These are phyloP conservation scores for Mucor racemosus DNA, from an alignment of 371 early-diverging fungal species.

Conservation along the genomic window DNA sequence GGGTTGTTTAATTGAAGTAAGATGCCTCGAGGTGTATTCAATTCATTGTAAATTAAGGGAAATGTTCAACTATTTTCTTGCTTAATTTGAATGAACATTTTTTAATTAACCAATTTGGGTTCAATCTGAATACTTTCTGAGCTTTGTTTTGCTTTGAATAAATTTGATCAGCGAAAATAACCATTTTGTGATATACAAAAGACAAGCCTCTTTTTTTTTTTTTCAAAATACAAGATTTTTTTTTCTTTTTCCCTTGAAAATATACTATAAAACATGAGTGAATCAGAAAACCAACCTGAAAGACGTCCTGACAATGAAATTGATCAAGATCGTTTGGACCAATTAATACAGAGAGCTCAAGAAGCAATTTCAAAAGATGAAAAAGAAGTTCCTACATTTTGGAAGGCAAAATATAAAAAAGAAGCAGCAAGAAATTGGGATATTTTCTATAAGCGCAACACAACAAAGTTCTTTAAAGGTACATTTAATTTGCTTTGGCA, in stretches of 20 bases:
- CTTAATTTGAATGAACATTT: no score
- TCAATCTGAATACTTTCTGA: no score
- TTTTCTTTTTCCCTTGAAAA: no score
- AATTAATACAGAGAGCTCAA: constrained; percentile 62
- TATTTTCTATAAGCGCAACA: constrained; percentile 90
- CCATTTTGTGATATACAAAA: background rate
- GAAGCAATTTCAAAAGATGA: constrained; percentile 69
- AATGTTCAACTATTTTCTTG: no score
- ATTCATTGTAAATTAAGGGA: background rate
- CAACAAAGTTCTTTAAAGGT: constrained; percentile 90
- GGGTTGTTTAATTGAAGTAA: background rate
- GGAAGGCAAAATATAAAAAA: constrained; percentile 82
- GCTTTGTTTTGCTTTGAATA: background rate
- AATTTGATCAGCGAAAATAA: constrained; percentile 5
- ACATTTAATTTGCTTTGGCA: background rate
- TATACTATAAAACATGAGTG: no score
- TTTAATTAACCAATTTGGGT: no score
- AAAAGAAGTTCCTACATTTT: constrained; percentile 72
- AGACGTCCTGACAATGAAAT: constrained; percentile 24
- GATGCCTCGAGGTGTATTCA: background rate
- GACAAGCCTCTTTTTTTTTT: constrained; percentile 2
- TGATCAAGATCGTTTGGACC: constrained; percentile 44
- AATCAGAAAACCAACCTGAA: background rate
- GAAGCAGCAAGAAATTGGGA: constrained; percentile 89
- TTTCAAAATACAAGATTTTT: background rate